These are phyloP conservation scores for Barnettozyma sp. DNA, from an alignment of 805 yeast species.

Conservation along the genomic window DNA sequence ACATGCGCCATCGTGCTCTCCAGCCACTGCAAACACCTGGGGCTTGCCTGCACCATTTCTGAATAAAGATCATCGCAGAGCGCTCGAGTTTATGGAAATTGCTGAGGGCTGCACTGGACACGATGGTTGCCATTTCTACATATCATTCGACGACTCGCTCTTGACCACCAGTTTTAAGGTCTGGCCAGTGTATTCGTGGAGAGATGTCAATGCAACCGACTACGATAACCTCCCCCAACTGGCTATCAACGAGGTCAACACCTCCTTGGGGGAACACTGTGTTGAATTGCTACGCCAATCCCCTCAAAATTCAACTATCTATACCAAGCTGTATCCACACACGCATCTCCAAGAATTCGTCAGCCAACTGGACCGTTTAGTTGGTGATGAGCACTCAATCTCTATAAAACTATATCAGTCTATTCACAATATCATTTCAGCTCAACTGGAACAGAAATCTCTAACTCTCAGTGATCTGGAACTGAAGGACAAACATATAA, in stretches of 20 bases:
- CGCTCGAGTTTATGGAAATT: conserved; percentile 25
- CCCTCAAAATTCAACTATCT: conserved; percentile 25
- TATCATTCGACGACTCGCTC: conserved; percentile 17
- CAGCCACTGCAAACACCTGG: conserved; percentile 13
- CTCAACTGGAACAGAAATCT: conserved; percentile 18
- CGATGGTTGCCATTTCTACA: conserved; percentile 28
- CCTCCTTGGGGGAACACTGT: conserved; percentile 20
- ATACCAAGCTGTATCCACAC: conserved; percentile 19
- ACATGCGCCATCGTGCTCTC: too few relatives aligned
- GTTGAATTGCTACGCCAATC: conserved; percentile 22
- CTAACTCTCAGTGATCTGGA: conserved; percentile 17
- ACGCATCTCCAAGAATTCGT: conserved; percentile 22
- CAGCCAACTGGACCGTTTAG: conserved; percentile 8
- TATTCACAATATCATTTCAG: conserved; percentile 13
- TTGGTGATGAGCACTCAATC: conserved; percentile 16
- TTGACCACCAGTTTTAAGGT: conserved; percentile 7
- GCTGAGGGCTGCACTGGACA: conserved; percentile 5
- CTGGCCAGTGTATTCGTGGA: conserved; percentile 20
- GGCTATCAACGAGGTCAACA: conserved; percentile 22
- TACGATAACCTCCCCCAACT: conserved; percentile 10
- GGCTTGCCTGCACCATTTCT: conserved; percentile 27
- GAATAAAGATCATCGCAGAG: not conserved
- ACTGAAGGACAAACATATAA: conserved; percentile 13
- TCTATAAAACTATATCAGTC: conserved; percentile 13
- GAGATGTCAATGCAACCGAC: conserved; percentile 10